These are phyloP conservation scores for Thymus quinquecostatus DNA, from an alignment of 257 asterid genomes.

Conservation along the genomic window DNA sequence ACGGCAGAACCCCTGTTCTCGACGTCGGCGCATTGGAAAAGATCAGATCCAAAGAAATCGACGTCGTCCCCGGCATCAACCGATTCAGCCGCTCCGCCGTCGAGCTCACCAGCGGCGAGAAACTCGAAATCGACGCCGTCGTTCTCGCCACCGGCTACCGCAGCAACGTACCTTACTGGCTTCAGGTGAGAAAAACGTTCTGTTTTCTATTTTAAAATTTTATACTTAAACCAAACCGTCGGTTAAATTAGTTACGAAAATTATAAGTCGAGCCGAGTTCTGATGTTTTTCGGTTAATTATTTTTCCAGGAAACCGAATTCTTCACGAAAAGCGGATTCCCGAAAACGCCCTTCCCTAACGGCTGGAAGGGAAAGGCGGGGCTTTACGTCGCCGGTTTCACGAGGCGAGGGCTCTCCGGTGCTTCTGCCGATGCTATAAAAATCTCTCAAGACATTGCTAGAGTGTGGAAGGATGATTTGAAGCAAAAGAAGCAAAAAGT, in stretches of 20 bases:
- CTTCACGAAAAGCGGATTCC: conserved; percentile 70
- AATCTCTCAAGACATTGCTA: conserved; percentile 69
- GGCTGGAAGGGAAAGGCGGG: conserved; percentile 89
- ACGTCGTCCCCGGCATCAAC: conserved; percentile 68
- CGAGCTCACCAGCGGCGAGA: conserved; percentile 59
- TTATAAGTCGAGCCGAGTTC: background rate
- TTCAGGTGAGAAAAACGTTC: conserved; percentile 59
- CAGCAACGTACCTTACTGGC: conserved; percentile 96
- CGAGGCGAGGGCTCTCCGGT: conserved; percentile 90
- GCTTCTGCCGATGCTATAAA: conserved; percentile 80
- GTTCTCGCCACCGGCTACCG: conserved; percentile 83
- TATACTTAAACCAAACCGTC: too few species aligned
- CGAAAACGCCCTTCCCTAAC: conserved; percentile 65
- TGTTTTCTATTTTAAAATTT: background rate
- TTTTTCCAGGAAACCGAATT: conserved; percentile 67
- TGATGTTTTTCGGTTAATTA: conserved; percentile 24
- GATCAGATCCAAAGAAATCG: conserved; percentile 60
- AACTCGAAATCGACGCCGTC: conserved; percentile 63
- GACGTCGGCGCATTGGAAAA: conserved; percentile 76
- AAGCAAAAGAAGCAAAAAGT: conserved; percentile 72
- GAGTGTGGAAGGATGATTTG: conserved; percentile 74
- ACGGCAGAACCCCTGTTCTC: conserved; percentile 83
- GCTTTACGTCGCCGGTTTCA: conserved; percentile 83
- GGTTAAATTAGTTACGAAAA: too few species aligned
- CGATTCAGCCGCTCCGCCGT: conserved; percentile 48